phyloP scores from a whole-genome alignment of 2,329 filamentous ascomycete genomes.

The Trichoderma oligosporum region DNA sequence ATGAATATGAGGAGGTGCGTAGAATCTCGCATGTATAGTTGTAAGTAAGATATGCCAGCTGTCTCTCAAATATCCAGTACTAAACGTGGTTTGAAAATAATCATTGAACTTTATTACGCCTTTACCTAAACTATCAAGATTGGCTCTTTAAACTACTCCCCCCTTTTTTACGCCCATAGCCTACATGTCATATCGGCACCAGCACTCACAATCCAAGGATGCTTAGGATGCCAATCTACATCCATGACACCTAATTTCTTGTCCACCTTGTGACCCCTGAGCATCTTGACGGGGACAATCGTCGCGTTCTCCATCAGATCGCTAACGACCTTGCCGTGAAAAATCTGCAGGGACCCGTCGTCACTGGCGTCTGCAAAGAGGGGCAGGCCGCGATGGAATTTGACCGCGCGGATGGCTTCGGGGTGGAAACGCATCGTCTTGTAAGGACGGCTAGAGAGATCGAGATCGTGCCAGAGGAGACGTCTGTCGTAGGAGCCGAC shows the following conservation, averaged over 20 bases:
- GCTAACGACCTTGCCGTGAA: conserved; percentile 92
- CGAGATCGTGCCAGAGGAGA: conserved; percentile 93
- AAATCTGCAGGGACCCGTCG: conserved; percentile 90
- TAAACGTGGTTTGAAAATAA: no score
- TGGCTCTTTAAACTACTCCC: neutral
- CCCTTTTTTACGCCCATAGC: conserved; percentile 65
- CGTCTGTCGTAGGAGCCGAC: conserved; percentile 93
- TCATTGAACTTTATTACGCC: conserved; percentile 15
- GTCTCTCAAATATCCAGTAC: no score
- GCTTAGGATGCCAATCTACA: conserved; percentile 89
- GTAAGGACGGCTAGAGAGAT: conserved; percentile 84
- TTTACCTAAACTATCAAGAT: conserved; percentile 1
- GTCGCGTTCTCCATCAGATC: conserved; percentile 95
- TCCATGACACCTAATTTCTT: conserved; percentile 87
- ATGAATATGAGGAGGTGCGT: no score
- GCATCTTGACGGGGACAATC: conserved; percentile 92
- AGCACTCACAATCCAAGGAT: conserved; percentile 92
- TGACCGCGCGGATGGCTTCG: conserved; percentile 85
- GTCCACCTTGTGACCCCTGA: conserved; percentile 84
- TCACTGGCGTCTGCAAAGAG: conserved; percentile 94
- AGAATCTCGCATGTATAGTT: no score
- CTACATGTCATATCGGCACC: conserved; percentile 91
- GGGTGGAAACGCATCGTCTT: conserved; percentile 95
- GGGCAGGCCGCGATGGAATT: conserved; percentile 77
- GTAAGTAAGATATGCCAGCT: no score